Base-by-base conservation (phyloP, 2,329 filamentous ascomycete species). In the Trichoderma afroharzianum region DNA sequence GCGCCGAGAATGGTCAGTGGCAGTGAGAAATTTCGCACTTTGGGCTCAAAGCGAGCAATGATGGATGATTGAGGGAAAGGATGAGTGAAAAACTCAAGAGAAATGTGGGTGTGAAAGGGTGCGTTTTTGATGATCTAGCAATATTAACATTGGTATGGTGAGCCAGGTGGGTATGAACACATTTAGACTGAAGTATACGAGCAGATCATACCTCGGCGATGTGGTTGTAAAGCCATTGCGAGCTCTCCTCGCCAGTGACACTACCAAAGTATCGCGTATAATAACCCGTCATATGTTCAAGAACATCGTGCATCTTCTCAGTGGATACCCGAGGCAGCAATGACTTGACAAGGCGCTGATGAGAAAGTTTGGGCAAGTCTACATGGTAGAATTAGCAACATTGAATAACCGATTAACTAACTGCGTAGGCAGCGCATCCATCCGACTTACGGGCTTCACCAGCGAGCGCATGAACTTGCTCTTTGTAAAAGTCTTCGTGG, bases 61-160 rank as follows among this genome's bases (percentile, higher is more conserved):
- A 93, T 89, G 76, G 88, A 91, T 75, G 88, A 88, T 76, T 94
- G 92, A 14, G 88, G 88, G 88, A 92, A 93, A 0, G 87, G 79
- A 76, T 93, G 91, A 4, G 84, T 80, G 79, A 93, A 93, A 70
- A 85, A 85, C 18, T 70, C 68, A 24, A 70, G 68, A 9, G 68
- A 70, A 15, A 70, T 63, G 21, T 70, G 68, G 30, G 79, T 80
- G 69, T 80, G 79, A 72, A 80, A 80, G 5, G 80, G 80, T 7
- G 80, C 73, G 18, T 77, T 71, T 50, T 76, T 75, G 63, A 81
- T 80, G 72, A 81, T 81, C 74, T 77, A 32, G 24, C 32, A 58
- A 5, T 4, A 26, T 28, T 12, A 47, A 9, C 11, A 47, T 70
- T 58, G 63, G 47, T 32, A 63, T 9, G 30, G 1, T 4, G 3